Conservation (phyloP, 768 basidiomycete genomes). For the Russula dissimulans region DNA sequence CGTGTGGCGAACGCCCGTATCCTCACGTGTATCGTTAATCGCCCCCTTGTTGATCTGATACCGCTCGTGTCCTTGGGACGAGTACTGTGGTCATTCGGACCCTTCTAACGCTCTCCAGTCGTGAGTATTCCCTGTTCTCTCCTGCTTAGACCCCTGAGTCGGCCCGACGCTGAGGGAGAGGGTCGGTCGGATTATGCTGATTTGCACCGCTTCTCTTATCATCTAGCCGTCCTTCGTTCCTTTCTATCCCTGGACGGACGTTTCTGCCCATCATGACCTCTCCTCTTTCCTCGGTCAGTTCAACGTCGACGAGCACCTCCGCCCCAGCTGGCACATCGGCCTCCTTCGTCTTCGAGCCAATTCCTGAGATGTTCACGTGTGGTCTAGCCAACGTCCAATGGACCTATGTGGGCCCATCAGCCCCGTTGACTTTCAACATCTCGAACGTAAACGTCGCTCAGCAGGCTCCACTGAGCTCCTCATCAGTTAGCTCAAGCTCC, state of each 20-base stretch:
- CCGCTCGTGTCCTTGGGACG: not conserved
- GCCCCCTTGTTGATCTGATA: not conserved
- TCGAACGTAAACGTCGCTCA: constrained; percentile 32
- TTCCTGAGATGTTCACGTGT: constrained; percentile 31
- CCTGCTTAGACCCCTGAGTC: too few species aligned
- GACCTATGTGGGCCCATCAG: constrained; percentile 20
- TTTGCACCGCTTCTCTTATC: not conserved
- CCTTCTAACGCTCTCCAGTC: not conserved
- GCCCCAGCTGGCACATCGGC: not conserved
- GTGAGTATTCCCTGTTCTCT: not conserved
- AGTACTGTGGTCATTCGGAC: not conserved
- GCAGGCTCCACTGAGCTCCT: constrained; percentile 9
- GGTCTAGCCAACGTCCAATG: constrained; percentile 25
- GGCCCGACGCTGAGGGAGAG: too few species aligned
- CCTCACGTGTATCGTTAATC: not conserved
- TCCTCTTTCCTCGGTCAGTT: not conserved
- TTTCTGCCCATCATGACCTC: not conserved
- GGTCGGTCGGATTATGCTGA: not conserved
- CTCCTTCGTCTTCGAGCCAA: not conserved
- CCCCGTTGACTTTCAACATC: constrained; percentile 29
- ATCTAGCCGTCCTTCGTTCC: not conserved
- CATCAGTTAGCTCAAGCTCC: constrained; percentile 1
- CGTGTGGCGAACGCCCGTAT: not conserved
- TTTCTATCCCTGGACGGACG: not conserved
- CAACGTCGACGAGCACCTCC: not conserved